phyloP scores from a whole-genome alignment of 2,329 filamentous ascomycete genomes.

The Cryphonectria parasitica region DNA sequence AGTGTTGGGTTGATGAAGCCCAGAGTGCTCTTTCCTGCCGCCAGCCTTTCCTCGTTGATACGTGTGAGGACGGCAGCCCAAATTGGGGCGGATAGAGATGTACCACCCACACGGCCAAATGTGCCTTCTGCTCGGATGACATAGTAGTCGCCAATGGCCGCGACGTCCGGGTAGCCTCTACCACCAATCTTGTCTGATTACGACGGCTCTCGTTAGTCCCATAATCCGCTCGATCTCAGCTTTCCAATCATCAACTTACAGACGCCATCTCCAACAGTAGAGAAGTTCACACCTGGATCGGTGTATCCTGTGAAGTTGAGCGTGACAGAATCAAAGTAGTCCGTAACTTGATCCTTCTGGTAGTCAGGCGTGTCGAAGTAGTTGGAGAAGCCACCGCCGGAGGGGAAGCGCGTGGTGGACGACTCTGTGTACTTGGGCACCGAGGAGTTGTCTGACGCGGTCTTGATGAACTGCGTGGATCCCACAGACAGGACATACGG shows the following conservation, averaged over 20 bases:
- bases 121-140: constrained; percentile 31
- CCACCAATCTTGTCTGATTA: constrained; percentile 49
- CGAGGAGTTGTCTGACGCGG: background rate
- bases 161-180: constrained; percentile 53
- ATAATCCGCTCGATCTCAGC: constrained; percentile 15
- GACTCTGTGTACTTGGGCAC: constrained; percentile 31
- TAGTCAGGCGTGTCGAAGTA: constrained; percentile 38
- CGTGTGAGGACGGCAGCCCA: constrained; percentile 62
- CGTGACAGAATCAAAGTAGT: constrained; percentile 33
- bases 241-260: constrained; percentile 35
- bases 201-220: constrained; percentile 42
- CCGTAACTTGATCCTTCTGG: constrained; percentile 34
- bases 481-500: constrained; percentile 53
- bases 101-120: constrained; percentile 45
- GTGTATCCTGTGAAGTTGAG: constrained; percentile 38
- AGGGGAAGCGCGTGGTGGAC: constrained; percentile 35
- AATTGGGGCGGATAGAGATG: constrained; percentile 59
- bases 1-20: constrained; percentile 40
- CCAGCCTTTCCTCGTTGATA: constrained; percentile 65
- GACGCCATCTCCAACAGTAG: constrained; percentile 38
- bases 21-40: constrained; percentile 46
- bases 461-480: constrained; percentile 32
- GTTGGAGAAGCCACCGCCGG: constrained; percentile 42
- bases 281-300: constrained; percentile 42
- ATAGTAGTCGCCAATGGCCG: constrained; percentile 46